Base-by-base conservation (phyloP, 139 green algal species). In the Asterochloris erici region DNA sequence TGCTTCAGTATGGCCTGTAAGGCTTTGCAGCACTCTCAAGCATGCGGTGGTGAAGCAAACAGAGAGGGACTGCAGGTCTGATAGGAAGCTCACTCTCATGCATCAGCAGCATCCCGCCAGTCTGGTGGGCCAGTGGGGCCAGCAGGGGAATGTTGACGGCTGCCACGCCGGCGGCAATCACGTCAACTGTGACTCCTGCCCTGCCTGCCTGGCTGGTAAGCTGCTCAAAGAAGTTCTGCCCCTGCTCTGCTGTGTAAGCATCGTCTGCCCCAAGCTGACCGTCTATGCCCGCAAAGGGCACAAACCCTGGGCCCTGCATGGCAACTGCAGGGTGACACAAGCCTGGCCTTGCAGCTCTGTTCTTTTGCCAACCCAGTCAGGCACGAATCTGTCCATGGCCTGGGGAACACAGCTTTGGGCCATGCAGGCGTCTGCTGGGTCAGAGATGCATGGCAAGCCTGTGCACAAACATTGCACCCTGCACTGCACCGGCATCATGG, bases 181-280 rank as follows among this genome's bases (percentile, higher is more conserved):
- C 60, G 73, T 92, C 88, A 11, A 92, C 84, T 9, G 84, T 76
- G 14, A 83, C 81, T 26, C 87, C 89, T 68, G 77, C 29, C 38
- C 47, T 14, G 54, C 21, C 82, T 68, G 88, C 84, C 23, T 83
- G 27, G 17, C 19, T 16, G 1, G 84, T 74, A 21, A 90, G 80
- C 26, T 26, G 24, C 38, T 83, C 75, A n/a, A 90, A 78, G 85
- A 86, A 84, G 14, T 76, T 63, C 63, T 64, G 19, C 19, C 79
- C 81, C 64, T 29, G 13, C 47, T 27, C 26, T 13, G 82, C 27
- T 38, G 85, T 78, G 47, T 85, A 81, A 11, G 71, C 61, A 28
- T 81, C 84, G 15, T 84, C 62, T 24, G 47, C 26, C 54, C 75
- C 73, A 1, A 79, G 78, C 16, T 76, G 73, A 0, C 47, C 73